Evolutionary conservation across 202 grass and related monocot species (phyloP).

Genomic region (Carex arenaria): DNA sequence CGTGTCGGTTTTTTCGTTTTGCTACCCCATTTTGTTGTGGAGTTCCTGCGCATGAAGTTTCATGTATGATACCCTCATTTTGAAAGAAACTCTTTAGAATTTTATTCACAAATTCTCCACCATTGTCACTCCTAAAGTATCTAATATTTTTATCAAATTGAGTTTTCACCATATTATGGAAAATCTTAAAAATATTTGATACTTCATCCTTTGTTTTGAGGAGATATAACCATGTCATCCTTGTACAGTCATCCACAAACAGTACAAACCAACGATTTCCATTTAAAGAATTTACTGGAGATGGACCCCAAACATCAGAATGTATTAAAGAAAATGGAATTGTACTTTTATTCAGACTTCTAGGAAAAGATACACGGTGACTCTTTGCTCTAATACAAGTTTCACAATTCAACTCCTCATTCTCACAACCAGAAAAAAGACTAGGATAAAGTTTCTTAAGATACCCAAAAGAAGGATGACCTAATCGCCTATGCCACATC

Average conservation of each 20-base stretch:
- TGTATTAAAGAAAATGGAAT: conserved; percentile 13
- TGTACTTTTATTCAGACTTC: neutral
- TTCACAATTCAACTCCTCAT: neutral
- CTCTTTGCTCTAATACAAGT: conserved; percentile 2
- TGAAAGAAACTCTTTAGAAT: neutral
- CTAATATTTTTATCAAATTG: conserved; percentile 17
- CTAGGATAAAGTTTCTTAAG: neutral
- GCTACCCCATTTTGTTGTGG: conserved; percentile 15
- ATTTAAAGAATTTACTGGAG: neutral
- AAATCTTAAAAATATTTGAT: neutral
- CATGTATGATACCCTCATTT: conserved; percentile 12
- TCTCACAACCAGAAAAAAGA: neutral
- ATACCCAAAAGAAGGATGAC: neutral
- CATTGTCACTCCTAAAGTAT: conserved; percentile 7
- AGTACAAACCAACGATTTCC: conserved; percentile 9
- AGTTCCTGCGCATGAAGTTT: conserved; percentile 10
- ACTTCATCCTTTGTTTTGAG: neutral
- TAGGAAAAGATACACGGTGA: neutral
- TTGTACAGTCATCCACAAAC: conserved; percentile 21
- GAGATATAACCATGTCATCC: conserved; percentile 6
- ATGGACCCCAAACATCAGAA: conserved; percentile 16
- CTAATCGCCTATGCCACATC: neutral
- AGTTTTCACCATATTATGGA: neutral
- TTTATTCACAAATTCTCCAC: neutral
- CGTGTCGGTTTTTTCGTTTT: conserved; percentile 13